Percentiles rank a stretch among this genome's conserved stretches.
Conservation (phyloP, 2,329 filamentous ascomycete species). For the Aspergillus floridensis region DNA sequence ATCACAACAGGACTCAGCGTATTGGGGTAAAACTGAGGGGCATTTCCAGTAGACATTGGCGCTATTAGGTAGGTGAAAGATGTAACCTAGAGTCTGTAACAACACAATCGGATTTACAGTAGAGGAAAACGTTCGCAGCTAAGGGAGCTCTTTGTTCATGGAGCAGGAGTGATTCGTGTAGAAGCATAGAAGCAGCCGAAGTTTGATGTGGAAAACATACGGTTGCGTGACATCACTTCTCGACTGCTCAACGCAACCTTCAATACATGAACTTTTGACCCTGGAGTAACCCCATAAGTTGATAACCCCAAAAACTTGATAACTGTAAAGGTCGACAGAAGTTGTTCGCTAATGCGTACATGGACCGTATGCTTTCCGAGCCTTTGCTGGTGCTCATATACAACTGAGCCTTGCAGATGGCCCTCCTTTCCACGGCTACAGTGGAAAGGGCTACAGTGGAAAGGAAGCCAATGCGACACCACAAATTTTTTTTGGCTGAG, state of each 20-base stretch:
- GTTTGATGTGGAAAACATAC: neutral
- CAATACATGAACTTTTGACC: neutral
- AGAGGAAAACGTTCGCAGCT: neutral
- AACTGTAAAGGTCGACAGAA: too few species aligned
- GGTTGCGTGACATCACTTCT: neutral
- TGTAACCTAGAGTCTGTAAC: neutral
- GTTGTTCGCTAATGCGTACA: too few species aligned
- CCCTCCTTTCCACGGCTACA: too few species aligned
- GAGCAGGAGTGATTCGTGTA: neutral
- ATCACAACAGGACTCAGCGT: constrained; percentile 23
- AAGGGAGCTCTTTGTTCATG: neutral
- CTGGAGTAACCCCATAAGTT: neutral
- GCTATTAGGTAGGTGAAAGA: neutral
- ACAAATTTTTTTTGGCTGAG: too few species aligned
- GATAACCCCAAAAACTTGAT: too few species aligned
- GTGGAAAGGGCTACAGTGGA: too few species aligned
- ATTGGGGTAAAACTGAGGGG: constrained; percentile 29
- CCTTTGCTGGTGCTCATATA: too few species aligned
- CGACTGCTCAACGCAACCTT: neutral
- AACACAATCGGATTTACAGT: neutral
- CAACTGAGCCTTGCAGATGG: too few species aligned
- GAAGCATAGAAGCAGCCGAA: neutral
- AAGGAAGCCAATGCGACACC: too few species aligned
- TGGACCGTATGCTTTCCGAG: too few species aligned
- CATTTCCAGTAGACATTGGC: neutral